phyloP scores from a whole-genome alignment of 2,329 filamentous ascomycete genomes.

The Aspergillus felis region DNA sequence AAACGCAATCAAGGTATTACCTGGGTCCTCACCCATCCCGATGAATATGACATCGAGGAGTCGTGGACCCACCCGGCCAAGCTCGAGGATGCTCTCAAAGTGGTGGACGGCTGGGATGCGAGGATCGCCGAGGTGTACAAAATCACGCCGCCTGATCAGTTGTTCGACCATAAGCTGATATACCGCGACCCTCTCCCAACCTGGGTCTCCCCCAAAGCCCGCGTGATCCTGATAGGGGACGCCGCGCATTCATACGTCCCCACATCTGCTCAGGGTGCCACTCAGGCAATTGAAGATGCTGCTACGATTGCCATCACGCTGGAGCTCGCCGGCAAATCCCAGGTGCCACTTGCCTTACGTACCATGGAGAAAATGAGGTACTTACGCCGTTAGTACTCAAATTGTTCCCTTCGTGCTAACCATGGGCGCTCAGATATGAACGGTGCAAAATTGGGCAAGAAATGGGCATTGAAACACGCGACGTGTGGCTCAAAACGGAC shows the following conservation, averaged over 20 bases:
- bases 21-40: slow-evolving; percentile 56
- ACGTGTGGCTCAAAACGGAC: background rate
- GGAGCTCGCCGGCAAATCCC: background rate
- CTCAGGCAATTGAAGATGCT: slow-evolving; percentile 41
- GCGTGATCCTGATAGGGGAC: slow-evolving; percentile 32
- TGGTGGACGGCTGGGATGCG: slow-evolving; percentile 51
- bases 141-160: slow-evolving; percentile 14
- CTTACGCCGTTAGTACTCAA: no score
- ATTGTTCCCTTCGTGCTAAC: no score
- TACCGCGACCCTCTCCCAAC: slow-evolving; percentile 19
- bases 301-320: slow-evolving; percentile 30
- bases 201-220: slow-evolving; percentile 21
- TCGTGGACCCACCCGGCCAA: slow-evolving; percentile 54
- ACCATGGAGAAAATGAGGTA: slow-evolving; percentile 1
- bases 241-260: slow-evolving; percentile 38
- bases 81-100: slow-evolving; percentile 49
- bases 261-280: slow-evolving; percentile 41
- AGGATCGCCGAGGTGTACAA: slow-evolving; percentile 45
- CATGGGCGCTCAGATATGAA: no score
- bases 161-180: slow-evolving; percentile 31
- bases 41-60: slow-evolving; percentile 53
- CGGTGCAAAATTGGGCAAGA: background rate
- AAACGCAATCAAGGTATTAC: slow-evolving; percentile 52
- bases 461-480: background rate
- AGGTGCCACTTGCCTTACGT: background rate